phyloP scores from a whole-genome alignment of 768 basidiomycete genomes.

The Pleurotus giganteus region DNA sequence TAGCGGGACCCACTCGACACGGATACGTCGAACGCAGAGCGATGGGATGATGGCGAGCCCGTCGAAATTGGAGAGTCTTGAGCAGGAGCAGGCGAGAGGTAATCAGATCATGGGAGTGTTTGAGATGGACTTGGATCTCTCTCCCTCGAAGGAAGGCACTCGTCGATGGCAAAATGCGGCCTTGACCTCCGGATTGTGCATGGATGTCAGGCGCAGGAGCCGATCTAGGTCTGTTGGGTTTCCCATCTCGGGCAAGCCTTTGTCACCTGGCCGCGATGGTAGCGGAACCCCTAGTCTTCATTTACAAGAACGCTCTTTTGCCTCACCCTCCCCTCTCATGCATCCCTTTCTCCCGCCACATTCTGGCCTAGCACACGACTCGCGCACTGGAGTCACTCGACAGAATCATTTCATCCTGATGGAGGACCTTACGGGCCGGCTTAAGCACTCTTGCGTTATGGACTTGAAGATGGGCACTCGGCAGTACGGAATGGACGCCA shows the following conservation, averaged over 20 bases:
- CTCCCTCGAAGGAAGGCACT: slow-evolving; percentile 16
- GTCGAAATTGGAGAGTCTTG: slow-evolving; percentile 32
- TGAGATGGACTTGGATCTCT: slow-evolving; percentile 40
- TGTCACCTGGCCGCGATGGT: background rate
- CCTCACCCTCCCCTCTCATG: background rate
- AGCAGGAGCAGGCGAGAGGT: slow-evolving; percentile 30
- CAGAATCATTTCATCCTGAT: slow-evolving; percentile 98
- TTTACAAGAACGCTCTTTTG: background rate
- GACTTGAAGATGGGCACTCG: slow-evolving; percentile 99
- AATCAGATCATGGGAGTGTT: slow-evolving; percentile 34
- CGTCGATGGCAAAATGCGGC: slow-evolving; percentile 21
- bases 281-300: slow-evolving; percentile 9
- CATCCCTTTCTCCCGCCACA: background rate
- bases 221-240: slow-evolving; percentile 38
- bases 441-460: slow-evolving; percentile 92
- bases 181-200: slow-evolving; percentile 19
- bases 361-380: slow-evolving; percentile 3
- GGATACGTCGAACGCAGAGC: slow-evolving; percentile 64
- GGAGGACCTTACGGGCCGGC: slow-evolving; percentile 94
- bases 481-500: slow-evolving; percentile 97
- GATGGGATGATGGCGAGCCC: slow-evolving; percentile 47
- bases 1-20: background rate
- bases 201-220: slow-evolving; percentile 33
- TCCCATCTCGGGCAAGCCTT: slow-evolving; percentile 5
- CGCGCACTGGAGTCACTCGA: slow-evolving; percentile 58